Conservation (phyloP, 2,329 filamentous ascomycete species). For the Fusarium proliferatum region DNA sequence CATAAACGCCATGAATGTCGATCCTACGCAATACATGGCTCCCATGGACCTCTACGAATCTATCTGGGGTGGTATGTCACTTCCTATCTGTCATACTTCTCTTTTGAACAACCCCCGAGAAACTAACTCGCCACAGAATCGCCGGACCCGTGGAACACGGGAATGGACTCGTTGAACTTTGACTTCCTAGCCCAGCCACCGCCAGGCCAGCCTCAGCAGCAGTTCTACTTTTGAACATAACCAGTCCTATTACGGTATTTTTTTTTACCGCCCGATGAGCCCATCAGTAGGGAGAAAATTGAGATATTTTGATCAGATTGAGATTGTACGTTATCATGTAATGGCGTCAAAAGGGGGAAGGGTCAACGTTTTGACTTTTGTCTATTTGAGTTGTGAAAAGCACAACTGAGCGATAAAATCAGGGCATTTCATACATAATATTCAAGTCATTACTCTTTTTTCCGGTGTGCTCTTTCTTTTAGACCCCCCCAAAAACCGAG, state of each 20-base stretch:
- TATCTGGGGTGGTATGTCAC: constrained; percentile 72
- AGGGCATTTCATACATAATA: constrained; percentile 31
- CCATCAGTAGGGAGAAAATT: background rate
- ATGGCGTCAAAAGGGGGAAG: constrained; percentile 18
- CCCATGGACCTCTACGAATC: constrained; percentile 76
- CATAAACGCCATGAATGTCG: constrained; percentile 62
- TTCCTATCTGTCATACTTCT: background rate
- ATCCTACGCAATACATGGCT: constrained; percentile 70
- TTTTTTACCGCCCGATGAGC: background rate
- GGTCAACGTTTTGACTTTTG: constrained; percentile 5
- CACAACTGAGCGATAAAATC: constrained; percentile 7
- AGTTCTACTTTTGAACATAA: constrained; percentile 65
- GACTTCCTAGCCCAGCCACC: constrained; percentile 70
- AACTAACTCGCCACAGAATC: constrained; percentile 58
- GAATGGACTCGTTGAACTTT: constrained; percentile 68
- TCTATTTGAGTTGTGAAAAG: constrained; percentile 9
- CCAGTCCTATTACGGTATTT: background rate
- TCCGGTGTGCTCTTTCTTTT: background rate
- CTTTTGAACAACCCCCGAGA: background rate
- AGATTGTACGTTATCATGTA: constrained; percentile 20
- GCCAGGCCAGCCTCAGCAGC: constrained; percentile 67
- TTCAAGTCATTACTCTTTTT: constrained; percentile 19
- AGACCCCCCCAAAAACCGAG: background rate
- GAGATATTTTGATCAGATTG: background rate
- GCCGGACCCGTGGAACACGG: constrained; percentile 68